phyloP scores from a whole-genome alignment of 192 early-diverging fungal species.

The Phlyctochytrium arcticum region DNA sequence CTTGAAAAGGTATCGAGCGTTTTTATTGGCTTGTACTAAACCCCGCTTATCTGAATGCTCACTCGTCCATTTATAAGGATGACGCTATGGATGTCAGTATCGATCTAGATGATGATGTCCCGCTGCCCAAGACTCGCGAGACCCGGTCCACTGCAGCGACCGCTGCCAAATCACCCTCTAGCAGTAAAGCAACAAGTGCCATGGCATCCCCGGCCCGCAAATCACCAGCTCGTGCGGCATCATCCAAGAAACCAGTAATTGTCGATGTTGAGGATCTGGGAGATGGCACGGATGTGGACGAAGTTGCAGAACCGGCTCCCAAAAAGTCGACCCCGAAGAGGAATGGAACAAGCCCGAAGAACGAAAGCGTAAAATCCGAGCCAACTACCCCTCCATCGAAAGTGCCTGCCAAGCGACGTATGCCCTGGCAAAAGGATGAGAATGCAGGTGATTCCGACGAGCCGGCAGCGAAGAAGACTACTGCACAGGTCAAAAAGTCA shows the following conservation, averaged over 20 bases:
- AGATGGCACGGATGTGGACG: neutral
- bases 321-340: neutral
- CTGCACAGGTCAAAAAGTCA: neutral
- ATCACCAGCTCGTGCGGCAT: no score
- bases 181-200: no score
- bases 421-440: neutral
- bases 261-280: neutral
- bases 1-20: neutral
- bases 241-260: no score
- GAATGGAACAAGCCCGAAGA: neutral
- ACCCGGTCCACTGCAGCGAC: neutral
- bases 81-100: neutral
- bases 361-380: neutral
- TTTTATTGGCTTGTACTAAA: no score
- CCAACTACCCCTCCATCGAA: neutral
- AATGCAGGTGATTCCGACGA: neutral
- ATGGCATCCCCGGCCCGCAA: no score
- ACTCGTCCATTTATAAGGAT: neutral
- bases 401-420: neutral
- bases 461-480: neutral
- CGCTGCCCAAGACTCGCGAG: neutral
- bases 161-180: no score
- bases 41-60: neutral
- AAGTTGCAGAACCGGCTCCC: neutral
- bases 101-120: neutral